Evolutionary conservation across 1,284 basidiomycete species (phyloP), one percentile per base, ranked within the genome.

Genomic region (Irpex sp.): DNA sequence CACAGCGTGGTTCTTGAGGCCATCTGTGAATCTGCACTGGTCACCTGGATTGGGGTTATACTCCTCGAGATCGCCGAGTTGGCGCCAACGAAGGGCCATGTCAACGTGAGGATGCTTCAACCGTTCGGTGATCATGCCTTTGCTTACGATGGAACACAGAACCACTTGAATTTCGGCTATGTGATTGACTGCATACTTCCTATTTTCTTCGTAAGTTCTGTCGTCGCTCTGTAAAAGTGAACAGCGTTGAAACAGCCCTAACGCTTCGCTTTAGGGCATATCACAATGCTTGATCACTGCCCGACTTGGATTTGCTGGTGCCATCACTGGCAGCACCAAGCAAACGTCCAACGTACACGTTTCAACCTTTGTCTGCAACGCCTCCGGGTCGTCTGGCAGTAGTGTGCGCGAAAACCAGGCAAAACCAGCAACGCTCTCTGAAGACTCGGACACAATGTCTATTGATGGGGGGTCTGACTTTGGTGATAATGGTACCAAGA

Each of bases 41-140:
- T 69, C 3, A 72, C 67, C 26, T 70, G 70, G 70, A 37, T 72
- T 17, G 70, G 70, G 4, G 63, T 72, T 13, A 62, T 71, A 4
- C 38, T 72, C 11, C 67, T 63, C 52, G 70, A 70, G 56, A 66
- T 69, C 26, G 59, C 64, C 15, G 64, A 63, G 2, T 62, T 72
- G 2, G 70, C 65, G 5, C 70, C 70, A 2, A 54, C 51, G 9
- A 59, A 62, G 2, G 70, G 69, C 3, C 67, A 65, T 54, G 55
- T 72, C 51, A 64, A 60, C 3, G 69, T 70, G 58, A 38, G 63
- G 11, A 47, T n/a, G n/a, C 11, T 64, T 31, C 17, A 11, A 54
- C 13, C 13, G 26, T 54, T 11, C 51, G 17, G 9, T 11, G 19
- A 19, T 31, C 15, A 19, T 54, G 17, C 17, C 13, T 15, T 31